Evolutionary conservation across 2,329 filamentous ascomycete genomes (phyloP).

Genomic region (Claviceps cyperi): DNA sequence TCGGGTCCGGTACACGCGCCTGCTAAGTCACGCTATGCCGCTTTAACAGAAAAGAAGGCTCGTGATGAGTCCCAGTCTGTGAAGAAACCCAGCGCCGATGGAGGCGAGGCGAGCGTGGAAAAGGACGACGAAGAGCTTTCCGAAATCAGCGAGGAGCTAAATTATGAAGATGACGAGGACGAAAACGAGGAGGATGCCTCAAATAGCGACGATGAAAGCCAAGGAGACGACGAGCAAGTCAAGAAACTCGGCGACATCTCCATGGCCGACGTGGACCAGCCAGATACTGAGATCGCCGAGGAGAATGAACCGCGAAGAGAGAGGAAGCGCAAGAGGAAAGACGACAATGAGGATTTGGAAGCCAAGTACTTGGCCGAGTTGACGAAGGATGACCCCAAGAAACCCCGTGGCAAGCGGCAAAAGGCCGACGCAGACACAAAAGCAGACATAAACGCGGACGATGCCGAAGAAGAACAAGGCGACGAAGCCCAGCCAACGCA

Average conservation of each 20-base stretch:
- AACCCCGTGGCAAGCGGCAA: conserved; percentile 39
- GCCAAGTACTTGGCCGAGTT: conserved; percentile 54
- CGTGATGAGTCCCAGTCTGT: conserved; percentile 10
- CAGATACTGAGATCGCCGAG: conserved; percentile 19
- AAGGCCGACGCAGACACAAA: conserved; percentile 21
- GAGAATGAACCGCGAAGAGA: conserved; percentile 26
- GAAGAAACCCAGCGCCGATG: conserved; percentile 11
- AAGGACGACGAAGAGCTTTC: conserved; percentile 19
- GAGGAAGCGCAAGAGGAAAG: conserved; percentile 51
- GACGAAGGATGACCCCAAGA: conserved; percentile 42
- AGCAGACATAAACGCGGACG: conserved; percentile 12
- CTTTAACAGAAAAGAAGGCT: conserved; percentile 20
- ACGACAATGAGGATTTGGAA: conserved; percentile 57
- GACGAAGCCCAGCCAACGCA: conserved; percentile 35
- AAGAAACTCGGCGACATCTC: neutral
- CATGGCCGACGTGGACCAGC: conserved; percentile 1
- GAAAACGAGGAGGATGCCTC: neutral
- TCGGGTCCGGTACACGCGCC: conserved; percentile 35
- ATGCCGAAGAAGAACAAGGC: conserved; percentile 22
- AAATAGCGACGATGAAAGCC: conserved; percentile 5
- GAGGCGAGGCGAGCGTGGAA: conserved; percentile 12
- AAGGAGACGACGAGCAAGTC: conserved; percentile 11
- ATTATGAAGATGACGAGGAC: conserved; percentile 12
- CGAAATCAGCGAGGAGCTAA: conserved; percentile 13
- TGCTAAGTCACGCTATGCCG: conserved; percentile 29